phyloP scores from a whole-genome alignment of 371 early-diverging fungal genomes.

The Paraphysoderma sedebokerense region DNA sequence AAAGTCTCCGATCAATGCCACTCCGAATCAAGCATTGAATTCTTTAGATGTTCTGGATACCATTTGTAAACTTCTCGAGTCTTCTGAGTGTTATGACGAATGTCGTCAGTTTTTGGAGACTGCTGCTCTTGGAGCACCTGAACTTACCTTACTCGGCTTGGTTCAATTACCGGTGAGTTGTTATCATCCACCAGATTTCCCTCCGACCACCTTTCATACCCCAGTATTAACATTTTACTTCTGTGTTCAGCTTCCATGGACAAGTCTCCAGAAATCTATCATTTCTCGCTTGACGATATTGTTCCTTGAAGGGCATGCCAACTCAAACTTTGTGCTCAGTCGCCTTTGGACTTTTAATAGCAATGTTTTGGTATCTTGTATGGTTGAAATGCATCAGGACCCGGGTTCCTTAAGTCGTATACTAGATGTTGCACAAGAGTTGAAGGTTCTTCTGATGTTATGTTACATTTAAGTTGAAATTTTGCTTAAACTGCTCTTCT shows the following conservation, averaged over 20 bases:
- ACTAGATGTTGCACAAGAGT: conserved; percentile 62
- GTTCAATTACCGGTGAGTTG: conserved; percentile 29
- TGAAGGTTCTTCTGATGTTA: conserved; percentile 31
- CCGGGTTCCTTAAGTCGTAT: conserved; percentile 58
- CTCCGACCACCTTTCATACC: neutral
- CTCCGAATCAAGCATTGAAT: conserved; percentile 47
- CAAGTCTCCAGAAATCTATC: conserved; percentile 44
- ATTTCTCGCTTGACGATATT: conserved; percentile 39
- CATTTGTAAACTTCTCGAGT: conserved; percentile 40
- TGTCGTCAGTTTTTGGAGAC: conserved; percentile 44
- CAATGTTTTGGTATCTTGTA: conserved; percentile 35
- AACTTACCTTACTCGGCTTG: conserved; percentile 56
- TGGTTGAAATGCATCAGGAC: conserved; percentile 52
- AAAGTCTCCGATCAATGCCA: conserved; percentile 26
- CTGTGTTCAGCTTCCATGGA: conserved; percentile 27
- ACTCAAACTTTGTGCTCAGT: conserved; percentile 48
- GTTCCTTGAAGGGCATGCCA: conserved; percentile 48
- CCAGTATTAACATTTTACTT: conserved; percentile 11
- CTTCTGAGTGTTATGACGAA: conserved; percentile 33
- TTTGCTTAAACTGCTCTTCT: neutral
- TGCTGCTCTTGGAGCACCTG: conserved; percentile 47
- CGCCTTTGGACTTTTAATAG: conserved; percentile 54
- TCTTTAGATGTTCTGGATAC: conserved; percentile 55
- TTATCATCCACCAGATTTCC: neutral
- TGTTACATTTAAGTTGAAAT: neutral